A percentile compares a stretch with the other conserved stretches of the same genome.
phyloP scores from a whole-genome alignment of 495 filamentous ascomycete genomes.

The Penicillium nucicola region DNA sequence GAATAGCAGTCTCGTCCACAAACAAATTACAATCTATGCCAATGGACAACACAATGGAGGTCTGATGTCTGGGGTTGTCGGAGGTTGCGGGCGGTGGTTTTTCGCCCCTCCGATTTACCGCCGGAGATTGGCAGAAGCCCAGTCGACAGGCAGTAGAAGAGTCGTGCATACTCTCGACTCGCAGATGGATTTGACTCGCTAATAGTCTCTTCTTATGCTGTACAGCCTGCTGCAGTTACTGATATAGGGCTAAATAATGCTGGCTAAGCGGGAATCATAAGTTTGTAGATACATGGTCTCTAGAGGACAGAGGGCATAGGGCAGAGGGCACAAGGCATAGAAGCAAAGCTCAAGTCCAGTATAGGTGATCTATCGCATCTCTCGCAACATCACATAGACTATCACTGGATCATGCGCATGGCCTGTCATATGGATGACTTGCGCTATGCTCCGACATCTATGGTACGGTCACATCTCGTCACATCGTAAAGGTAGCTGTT shows the following conservation, averaged over 20 bases:
- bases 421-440: too few species aligned
- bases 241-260: not conserved
- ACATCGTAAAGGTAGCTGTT: not conserved
- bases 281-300: too few species aligned
- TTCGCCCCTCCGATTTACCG: constrained; percentile 26
- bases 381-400: too few species aligned
- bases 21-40: too few species aligned
- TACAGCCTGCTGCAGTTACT: too few species aligned
- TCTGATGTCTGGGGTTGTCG: not conserved
- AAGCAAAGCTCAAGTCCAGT: not conserved
- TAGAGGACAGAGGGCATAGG: too few species aligned
- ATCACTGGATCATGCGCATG: too few species aligned
- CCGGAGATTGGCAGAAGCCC: constrained; percentile 14
- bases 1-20: not conserved
- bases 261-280: not conserved
- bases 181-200: not conserved
- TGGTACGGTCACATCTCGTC: not conserved
- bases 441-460: not conserved
- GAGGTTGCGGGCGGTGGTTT: constrained; percentile 21
- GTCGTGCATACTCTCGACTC: too few species aligned
- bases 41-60: too few species aligned
- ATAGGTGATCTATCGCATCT: too few species aligned
- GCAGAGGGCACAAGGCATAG: not conserved
- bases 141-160: too few species aligned
- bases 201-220: too few species aligned